Base-by-base conservation (phyloP, 768 basidiomycete species). In the Termitomyces sp. region DNA sequence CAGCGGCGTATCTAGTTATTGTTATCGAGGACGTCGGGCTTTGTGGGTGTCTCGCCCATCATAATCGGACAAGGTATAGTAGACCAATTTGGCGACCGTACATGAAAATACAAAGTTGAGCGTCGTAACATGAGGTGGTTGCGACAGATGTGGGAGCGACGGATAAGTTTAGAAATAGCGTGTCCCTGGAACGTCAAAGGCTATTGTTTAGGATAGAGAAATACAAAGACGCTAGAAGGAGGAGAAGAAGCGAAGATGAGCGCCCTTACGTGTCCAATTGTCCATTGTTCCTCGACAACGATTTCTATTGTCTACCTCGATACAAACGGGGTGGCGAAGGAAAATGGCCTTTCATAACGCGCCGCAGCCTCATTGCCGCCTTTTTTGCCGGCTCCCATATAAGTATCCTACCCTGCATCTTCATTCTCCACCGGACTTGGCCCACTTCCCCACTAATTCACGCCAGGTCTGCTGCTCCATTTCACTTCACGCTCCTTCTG, bases 381-480 rank as follows among this genome's bases (percentile, higher is more conserved):
- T 24, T 38, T n/a, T 38, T 62, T 62, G 44, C 60, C 57, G 46
- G 48, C 54, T 60, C 46, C 50, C 50, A 45, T 66, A 66, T 63
- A 66, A 66, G 59, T 39, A 35, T 32, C 51, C 55, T 44, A 24
- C 35, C 42, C 32, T 56, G 12, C 42, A 42, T 55, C 53, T 56
- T 28, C 42, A 40, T 61, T 55, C 60, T 55, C 65, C 44, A 66
- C n/a, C n/a, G n/a, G n/a, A n/a, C n/a, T n/a, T n/a, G 64, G 58
- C 51, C 66, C 71, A 69, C 18, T 58, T 67, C 68, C n/a, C 69
- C 70, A 65, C 16, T 28, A 28, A 28, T 28, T 28, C 28, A 28
- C 28, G 28, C 28, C n/a, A 56, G 54, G 46, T 55, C 61, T 35
- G 11, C 44, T 54, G 36, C 55, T 56, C 53, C 39, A 38, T 62